Base-by-base conservation (phyloP, 495 filamentous ascomycete species). In the Daldinia loculata region DNA sequence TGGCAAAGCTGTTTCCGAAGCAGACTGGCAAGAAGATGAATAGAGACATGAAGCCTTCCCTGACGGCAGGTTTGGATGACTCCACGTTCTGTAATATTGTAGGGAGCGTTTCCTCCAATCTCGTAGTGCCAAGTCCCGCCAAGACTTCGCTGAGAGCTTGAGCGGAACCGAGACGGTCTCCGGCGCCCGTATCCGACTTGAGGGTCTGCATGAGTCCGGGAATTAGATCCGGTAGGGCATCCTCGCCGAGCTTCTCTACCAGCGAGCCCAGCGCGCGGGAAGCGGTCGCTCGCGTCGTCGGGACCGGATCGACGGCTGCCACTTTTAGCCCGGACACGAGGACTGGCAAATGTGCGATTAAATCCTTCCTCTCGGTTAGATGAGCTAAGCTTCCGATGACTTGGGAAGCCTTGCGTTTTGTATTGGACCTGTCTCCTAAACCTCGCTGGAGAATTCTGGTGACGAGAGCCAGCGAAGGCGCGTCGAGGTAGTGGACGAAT, bases 11-110 rank as follows among this genome's bases (percentile, higher is more conserved):
- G 84, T 98, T 98, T 71, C 95, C 95, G 77, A 99, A 99, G 80
- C 95, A 99, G 63, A 96, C 96, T 17, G 95, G 95, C 80, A 99
- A 88, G 85, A 97, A 99, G 70, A 99, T 98, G 81, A 99, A 99
- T 43, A 99, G 86, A 29, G 95, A 97, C 95, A 99, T 99, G 85
- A 98, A 99, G 38, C 95, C 95, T 84, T 99, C 95, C 66, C 95
- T 89, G 65, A 98, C 92, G 68, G 93, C 86, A 19, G 95, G 79
- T 79, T 97, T 98, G 57, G 92, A 86, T 75, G 95, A 98, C 70
- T 92, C 89, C 56, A 96, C 94, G 71, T 99, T 99, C 76, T 99
- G 95, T 27, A 99, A 81, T 66, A 99, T 97, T 6, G 95, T 98
- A 55, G 95, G 96, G 58, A 99, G 81, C 2, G 94, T 99, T 81